Evolutionary conservation across 176 grass and related monocot genomes (phyloP).

Genomic region (Musa itinerans): DNA sequence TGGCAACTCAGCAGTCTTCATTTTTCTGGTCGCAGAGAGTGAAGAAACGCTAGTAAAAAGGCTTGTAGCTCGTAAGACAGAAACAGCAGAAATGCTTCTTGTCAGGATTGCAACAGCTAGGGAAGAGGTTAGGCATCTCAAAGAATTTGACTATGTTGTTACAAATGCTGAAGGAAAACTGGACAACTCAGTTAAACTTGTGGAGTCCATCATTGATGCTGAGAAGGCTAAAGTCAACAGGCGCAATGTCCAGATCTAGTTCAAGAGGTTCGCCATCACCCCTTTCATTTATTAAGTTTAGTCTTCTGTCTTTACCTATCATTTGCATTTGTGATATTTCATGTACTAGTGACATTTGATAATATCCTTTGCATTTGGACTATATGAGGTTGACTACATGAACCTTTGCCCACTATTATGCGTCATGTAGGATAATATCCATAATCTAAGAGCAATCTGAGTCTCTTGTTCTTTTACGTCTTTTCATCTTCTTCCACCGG

Average conservation of each 20-base stretch:
- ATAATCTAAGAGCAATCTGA: no score
- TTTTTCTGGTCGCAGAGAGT: conserved; percentile 84
- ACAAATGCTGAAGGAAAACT: conserved; percentile 86
- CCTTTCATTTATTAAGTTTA: background rate
- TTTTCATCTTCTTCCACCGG: no score
- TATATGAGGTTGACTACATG: no score
- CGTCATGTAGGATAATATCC: no score
- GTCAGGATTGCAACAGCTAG: conserved; percentile 79
- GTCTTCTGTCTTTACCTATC: background rate
- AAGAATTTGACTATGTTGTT: conserved; percentile 73
- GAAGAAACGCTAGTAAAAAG: conserved; percentile 83
- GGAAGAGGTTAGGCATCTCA: conserved; percentile 66
- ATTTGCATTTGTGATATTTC: background rate
- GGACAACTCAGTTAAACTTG: conserved; percentile 61
- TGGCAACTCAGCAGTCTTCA: conserved; percentile 78
- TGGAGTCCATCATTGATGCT: conserved; percentile 83
- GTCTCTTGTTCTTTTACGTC: no score
- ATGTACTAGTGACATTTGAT: background rate
- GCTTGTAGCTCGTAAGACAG: conserved; percentile 75
- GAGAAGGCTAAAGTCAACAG: conserved; percentile 73
- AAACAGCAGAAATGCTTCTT: conserved; percentile 92
- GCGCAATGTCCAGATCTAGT: conserved; percentile 47
- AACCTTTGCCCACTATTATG: no score
- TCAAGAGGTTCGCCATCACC: background rate
- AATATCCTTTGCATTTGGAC: no score